Percentiles rank a stretch among this genome's conserved stretches.
phyloP scores from a whole-genome alignment of 139 green algal genomes.

The Zygnema cylindricum region DNA sequence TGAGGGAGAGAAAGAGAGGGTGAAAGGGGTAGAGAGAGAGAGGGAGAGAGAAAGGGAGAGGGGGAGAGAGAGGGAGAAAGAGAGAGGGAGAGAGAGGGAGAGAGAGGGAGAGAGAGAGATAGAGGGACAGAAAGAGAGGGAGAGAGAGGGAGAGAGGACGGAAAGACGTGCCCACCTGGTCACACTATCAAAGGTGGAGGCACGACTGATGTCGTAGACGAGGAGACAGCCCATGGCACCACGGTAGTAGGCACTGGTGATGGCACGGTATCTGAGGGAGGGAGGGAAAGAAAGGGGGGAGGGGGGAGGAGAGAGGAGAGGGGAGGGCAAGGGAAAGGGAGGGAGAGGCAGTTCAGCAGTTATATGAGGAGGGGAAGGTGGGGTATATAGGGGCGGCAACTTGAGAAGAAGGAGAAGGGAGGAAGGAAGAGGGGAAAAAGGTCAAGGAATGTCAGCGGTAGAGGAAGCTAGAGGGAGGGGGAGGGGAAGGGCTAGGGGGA shows the following conservation, averaged over 20 bases:
- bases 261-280: not conserved
- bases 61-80: too few relatives aligned
- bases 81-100: too few relatives aligned
- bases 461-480: constrained; percentile 17
- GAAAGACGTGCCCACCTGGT: not conserved
- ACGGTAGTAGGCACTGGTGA: constrained; percentile 1
- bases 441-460: constrained; percentile 18
- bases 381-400: not conserved
- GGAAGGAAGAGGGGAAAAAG: constrained; percentile 14
- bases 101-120: too few relatives aligned
- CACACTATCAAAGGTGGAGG: constrained; percentile 4
- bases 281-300: not conserved
- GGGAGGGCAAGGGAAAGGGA: too few relatives aligned
- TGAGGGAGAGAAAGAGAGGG: too few relatives aligned
- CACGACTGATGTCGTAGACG: not conserved
- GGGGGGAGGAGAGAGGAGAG: not conserved
- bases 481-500: too few relatives aligned
- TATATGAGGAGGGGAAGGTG: constrained; percentile 2
- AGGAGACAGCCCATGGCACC: not conserved
- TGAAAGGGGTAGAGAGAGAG: too few relatives aligned
- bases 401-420: constrained; percentile 27
- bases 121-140: too few relatives aligned
- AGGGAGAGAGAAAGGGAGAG: too few relatives aligned
- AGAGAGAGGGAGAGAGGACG: not conserved
- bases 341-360: not conserved